phyloP scores from a whole-genome alignment of 23 red algal genomes.

The Cyanidiococcus yangmingshanensis region DNA sequence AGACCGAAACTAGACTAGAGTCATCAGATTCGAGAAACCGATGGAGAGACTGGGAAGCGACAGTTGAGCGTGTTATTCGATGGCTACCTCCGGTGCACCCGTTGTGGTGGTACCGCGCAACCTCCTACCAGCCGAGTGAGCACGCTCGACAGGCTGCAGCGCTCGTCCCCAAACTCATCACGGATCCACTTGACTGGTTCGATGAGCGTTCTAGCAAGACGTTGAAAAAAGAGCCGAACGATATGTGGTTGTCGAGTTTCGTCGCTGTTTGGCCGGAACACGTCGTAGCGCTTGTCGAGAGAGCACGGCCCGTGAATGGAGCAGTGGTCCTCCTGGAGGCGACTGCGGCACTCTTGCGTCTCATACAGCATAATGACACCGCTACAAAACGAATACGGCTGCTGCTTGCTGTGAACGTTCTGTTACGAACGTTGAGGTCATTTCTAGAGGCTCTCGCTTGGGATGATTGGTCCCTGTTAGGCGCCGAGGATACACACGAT shows the following conservation, averaged over 20 bases:
- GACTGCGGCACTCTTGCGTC: neutral
- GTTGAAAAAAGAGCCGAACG: neutral
- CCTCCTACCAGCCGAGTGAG: neutral
- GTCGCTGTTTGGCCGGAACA: neutral
- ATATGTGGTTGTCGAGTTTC: neutral
- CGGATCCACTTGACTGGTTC: neutral
- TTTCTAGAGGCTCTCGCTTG: constrained; percentile 1
- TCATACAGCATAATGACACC: neutral
- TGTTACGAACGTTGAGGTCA: neutral
- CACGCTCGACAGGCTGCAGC: neutral
- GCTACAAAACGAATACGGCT: neutral
- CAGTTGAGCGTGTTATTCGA: neutral
- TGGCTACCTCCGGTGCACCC: neutral
- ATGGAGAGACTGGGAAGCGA: neutral
- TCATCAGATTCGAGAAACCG: neutral
- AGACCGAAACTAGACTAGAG: neutral
- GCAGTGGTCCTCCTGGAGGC: neutral
- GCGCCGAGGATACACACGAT: neutral
- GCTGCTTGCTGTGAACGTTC: neutral
- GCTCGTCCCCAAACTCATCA: neutral
- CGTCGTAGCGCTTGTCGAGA: neutral
- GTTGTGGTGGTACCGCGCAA: neutral
- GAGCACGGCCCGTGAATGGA: neutral
- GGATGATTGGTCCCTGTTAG: neutral
- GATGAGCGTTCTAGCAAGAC: neutral